Evolutionary conservation across 2,329 filamentous ascomycete species (phyloP).

Genomic region (Ophiosphaerella narmari): DNA sequence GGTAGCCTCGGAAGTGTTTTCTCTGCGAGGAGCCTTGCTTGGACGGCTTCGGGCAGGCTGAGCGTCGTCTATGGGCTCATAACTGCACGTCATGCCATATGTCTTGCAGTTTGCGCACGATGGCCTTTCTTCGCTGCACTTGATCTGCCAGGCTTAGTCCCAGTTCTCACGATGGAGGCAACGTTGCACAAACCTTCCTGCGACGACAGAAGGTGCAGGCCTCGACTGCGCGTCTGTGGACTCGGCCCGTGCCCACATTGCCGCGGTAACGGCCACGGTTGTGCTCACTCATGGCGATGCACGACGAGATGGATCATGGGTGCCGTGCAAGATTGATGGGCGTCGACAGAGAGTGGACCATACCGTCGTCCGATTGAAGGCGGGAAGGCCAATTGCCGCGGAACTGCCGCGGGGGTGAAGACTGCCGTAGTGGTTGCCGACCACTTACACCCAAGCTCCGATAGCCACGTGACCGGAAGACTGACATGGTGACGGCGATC

Average conservation of each 20-base stretch:
- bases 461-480: too few species aligned
- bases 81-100: constrained; percentile 52
- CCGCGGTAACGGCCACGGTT: background rate
- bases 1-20: background rate
- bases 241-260: constrained; percentile 15
- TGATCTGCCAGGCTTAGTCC: constrained; percentile 46
- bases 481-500: too few species aligned
- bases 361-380: background rate
- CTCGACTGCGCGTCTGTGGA: constrained; percentile 31
- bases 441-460: too few species aligned
- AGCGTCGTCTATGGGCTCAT: constrained; percentile 43
- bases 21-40: constrained; percentile 19
- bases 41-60: constrained; percentile 18
- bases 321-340: background rate
- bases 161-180: background rate
- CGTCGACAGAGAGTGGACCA: background rate
- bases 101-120: constrained; percentile 54
- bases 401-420: background rate
- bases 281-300: background rate
- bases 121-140: constrained; percentile 54
- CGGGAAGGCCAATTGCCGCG: background rate
- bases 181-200: constrained; percentile 39
- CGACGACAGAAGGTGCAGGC: constrained; percentile 48
- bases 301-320: background rate
- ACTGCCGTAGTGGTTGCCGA: too few species aligned